Conservation (phyloP, 31 red algal species). For the Asparagopsis taxiformis region DNA sequence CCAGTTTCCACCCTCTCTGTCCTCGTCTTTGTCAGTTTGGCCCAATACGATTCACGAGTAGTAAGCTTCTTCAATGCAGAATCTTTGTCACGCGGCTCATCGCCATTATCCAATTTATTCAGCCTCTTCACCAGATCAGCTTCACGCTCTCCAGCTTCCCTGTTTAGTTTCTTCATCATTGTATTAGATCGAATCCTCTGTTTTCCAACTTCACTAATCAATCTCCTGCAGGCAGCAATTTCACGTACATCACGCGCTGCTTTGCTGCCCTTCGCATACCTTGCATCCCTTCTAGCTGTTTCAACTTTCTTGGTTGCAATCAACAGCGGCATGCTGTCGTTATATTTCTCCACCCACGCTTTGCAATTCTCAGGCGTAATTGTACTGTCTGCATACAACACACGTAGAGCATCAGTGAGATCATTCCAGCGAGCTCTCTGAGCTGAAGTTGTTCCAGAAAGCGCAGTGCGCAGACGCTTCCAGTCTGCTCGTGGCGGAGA, state of each 20-base stretch:
- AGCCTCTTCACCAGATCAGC: constrained; percentile 20
- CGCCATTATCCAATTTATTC: constrained; percentile 15
- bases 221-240: constrained; percentile 33
- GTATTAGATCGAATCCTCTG: constrained; percentile 9
- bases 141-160: constrained; percentile 19
- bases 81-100: constrained; percentile 8
- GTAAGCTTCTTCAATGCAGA: constrained; percentile 11
- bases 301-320: constrained; percentile 39
- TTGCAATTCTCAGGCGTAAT: constrained; percentile 35
- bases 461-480: constrained; percentile 11
- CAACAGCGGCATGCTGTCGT: constrained; percentile 32
- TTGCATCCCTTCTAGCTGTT: constrained; percentile 1
- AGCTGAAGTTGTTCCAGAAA: constrained; percentile 17
- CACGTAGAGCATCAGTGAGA: constrained; percentile 15
- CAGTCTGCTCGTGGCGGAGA: constrained; percentile 26
- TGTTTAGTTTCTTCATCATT: constrained; percentile 32
- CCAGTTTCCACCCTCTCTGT: constrained; percentile 3
- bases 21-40: constrained; percentile 32
- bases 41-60: constrained; percentile 13
- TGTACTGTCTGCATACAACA: constrained; percentile 15
- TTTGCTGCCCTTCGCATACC: neutral
- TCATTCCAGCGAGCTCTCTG: constrained; percentile 27
- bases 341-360: constrained; percentile 51
- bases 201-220: constrained; percentile 38
- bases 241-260: constrained; percentile 15